Percentiles rank a stretch among this genome's conserved stretches.
Evolutionary conservation across 78 protist genomes (phyloP).

Genomic region (Dictyostelium firmibasis): DNA sequence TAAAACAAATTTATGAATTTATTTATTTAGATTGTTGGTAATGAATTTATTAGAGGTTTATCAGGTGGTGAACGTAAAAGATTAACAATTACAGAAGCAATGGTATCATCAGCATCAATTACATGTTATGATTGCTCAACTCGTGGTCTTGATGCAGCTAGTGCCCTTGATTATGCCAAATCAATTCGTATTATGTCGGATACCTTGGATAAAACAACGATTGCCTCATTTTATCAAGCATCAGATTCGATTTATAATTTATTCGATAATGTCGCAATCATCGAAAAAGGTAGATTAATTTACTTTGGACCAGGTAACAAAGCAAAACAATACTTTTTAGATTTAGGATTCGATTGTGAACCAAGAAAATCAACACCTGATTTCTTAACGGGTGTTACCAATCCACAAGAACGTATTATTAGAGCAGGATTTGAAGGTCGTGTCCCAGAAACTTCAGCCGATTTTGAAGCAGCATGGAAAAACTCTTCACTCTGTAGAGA

Average conservation of each 20-base stretch:
- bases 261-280: slow-evolving; percentile 41
- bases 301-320: slow-evolving; percentile 51
- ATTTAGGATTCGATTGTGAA: slow-evolving; percentile 64
- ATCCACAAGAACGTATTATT: too few species aligned
- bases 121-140: slow-evolving; percentile 72
- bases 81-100: slow-evolving; percentile 68
- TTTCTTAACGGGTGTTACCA: too few species aligned
- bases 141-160: slow-evolving; percentile 71
- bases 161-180: slow-evolving; percentile 69
- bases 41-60: slow-evolving; percentile 41
- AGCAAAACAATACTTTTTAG: slow-evolving; percentile 65
- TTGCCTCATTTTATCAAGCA: slow-evolving; percentile 79
- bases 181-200: slow-evolving; percentile 71
- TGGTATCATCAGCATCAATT: slow-evolving; percentile 50
- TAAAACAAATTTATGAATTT: background rate
- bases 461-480: slow-evolving; percentile 50
- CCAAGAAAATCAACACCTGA: too few species aligned
- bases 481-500: slow-evolving; percentile 7
- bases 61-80: slow-evolving; percentile 59
- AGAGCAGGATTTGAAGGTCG: slow-evolving; percentile 59
- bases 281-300: too few species aligned
- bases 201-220: slow-evolving; percentile 53
- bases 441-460: slow-evolving; percentile 62
- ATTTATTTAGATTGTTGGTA: slow-evolving; percentile 35
- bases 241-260: slow-evolving; percentile 66